Evolutionary conservation across 2,329 filamentous ascomycete genomes (phyloP), one percentile per base, ranked within the genome.

Genomic region (Colletotrichum truncatum): DNA sequence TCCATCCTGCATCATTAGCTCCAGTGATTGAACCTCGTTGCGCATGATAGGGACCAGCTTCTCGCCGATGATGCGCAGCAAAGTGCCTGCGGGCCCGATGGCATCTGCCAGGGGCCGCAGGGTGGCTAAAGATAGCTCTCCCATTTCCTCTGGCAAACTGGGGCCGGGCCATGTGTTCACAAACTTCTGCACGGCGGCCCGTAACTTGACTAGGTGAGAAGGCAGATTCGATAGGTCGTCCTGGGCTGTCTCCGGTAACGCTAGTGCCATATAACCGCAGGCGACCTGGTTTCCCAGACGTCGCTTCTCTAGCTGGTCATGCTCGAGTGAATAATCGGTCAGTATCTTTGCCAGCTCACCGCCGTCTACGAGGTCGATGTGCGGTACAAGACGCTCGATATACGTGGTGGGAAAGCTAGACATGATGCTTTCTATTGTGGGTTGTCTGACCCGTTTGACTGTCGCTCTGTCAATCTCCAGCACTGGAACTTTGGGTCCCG

Each of bases 1-100:
- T 12, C 66, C 64, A 18, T 74, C 72, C 18, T 70, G 52, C 30
- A 75, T 63, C 72, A 75, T 73, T 5, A 75, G 54, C 30, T 75
- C 70, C 8, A 75, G 70, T 2, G 71, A 64, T 45, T 72, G 57
- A 3, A 71, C 58, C 52, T 73, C 63, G 14, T 59, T 45, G 2
- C 70, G 69, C n/a, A 75, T 48, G 51, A 75, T 74, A 3, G 56
- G 56, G 9, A 61, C 49, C 7, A 75, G 67, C 10, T 63, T 18
- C 16, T 69, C 67, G 23, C 73, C 73, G 4, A 75, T 61, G 4
- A 56, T 54, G 48, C 68, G 70, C 25, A 73, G 52, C 64, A 74
- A 43, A 64, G 30, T 52, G 16, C 48, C 46, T 9, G 46, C 46
- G 26, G 46, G 46, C 2, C 48, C 48, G 30, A 52, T 23, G 48